Conservation (phyloP, 2,329 filamentous ascomycete species). For the Dactylellina cionopaga region DNA sequence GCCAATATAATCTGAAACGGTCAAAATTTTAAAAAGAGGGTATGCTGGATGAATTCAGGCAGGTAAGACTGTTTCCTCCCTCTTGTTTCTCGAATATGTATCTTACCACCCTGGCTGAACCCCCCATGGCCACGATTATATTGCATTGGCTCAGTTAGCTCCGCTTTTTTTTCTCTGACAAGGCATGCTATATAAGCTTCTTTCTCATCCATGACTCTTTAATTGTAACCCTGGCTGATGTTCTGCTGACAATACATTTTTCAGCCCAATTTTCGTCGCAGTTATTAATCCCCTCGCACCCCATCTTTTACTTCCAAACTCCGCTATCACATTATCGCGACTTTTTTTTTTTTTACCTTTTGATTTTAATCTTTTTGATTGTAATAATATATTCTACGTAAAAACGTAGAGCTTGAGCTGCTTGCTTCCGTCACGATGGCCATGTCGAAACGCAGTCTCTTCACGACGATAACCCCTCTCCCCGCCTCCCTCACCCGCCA, state of each 20-base stretch:
- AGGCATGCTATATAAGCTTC: slow-evolving; percentile 34
- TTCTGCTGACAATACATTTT: slow-evolving; percentile 1
- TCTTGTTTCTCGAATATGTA: neutral
- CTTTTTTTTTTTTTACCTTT: neutral
- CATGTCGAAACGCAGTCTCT: slow-evolving; percentile 76
- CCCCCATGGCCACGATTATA: neutral
- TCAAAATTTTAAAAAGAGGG: neutral
- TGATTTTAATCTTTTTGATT: too few relatives aligned
- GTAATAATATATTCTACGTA: neutral
- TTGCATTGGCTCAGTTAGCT: slow-evolving; percentile 6
- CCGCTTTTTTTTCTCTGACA: slow-evolving; percentile 17
- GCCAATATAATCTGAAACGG: slow-evolving; percentile 37
- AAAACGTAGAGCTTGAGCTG: neutral
- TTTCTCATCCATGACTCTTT: slow-evolving; percentile 32
- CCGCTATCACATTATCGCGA: neutral
- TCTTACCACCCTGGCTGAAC: slow-evolving; percentile 18
- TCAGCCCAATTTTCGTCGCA: neutral
- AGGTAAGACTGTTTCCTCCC: slow-evolving; percentile 29
- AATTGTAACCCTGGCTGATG: neutral
- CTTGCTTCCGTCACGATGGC: neutral
- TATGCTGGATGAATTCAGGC: slow-evolving; percentile 37
- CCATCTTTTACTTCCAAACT: neutral
- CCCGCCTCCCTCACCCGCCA: slow-evolving; percentile 74
- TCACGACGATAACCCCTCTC: slow-evolving; percentile 82
- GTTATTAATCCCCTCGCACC: neutral